Percentiles rank a stretch among this genome's conserved stretches.
Conservation (phyloP, 164 flowering plant genomes). For the Tinospora cordifolia region DNA sequence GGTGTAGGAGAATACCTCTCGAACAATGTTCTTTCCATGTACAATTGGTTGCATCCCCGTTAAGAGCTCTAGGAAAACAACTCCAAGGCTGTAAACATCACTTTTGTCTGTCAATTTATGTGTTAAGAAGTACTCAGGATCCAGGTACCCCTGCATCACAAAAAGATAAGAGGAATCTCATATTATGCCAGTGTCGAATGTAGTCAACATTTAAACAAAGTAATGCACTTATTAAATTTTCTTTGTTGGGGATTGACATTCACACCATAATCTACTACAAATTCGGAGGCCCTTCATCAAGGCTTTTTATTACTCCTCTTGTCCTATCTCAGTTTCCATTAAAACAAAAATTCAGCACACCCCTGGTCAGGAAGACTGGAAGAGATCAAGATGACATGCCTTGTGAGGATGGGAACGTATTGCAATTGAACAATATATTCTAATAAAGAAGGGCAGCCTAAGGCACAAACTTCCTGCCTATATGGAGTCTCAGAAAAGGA, state of each 20-base stretch:
- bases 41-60: conserved; percentile 30
- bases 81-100: conserved; percentile 34
- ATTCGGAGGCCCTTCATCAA: too few relatives aligned
- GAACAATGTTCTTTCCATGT: conserved; percentile 42
- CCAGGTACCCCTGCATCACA: conserved; percentile 35
- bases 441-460: background rate
- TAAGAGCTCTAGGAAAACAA: conserved; percentile 33
- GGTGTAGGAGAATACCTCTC: conserved; percentile 26
- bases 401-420: too few relatives aligned
- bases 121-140: conserved; percentile 32
- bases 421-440: background rate
- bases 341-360: too few relatives aligned
- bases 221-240: background rate
- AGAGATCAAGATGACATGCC: too few relatives aligned
- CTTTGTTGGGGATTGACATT: background rate
- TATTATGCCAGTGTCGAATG: background rate
- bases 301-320: too few relatives aligned
- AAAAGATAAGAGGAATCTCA: background rate
- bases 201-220: background rate
- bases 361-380: too few relatives aligned
- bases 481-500: too few relatives aligned
- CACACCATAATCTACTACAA: background rate
- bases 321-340: too few relatives aligned
- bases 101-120: conserved; percentile 31
- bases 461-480: too few relatives aligned